Evolutionary conservation across 441 rosid species (phyloP), one percentile per base, ranked within the genome.

Genomic region (Erysimum pusillum): DNA sequence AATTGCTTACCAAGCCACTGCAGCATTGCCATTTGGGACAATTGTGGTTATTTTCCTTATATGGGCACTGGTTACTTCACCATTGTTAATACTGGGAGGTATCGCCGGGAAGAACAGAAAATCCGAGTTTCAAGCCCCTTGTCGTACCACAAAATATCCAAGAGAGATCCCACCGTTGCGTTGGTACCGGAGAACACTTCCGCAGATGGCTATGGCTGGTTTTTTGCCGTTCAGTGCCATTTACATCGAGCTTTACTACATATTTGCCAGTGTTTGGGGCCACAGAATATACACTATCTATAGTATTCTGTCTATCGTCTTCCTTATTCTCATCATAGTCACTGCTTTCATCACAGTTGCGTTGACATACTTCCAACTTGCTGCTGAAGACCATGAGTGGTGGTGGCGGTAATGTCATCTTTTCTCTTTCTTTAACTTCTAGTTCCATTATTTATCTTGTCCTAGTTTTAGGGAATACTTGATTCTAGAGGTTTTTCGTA

Each of bases 221-320:
- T 73, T 73, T 31, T 65, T 73, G 25, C 77, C 77, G 2, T 73
- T 73, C 71, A 73, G 56, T 63, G 71, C 72, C 39, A 74, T 74
- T 13, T 74, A 65, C 77, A 66, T 74, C 13, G 72, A 74, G 51
- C 78, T 74, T 11, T 74, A 57, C 67, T 74, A 74, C 67, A 57
- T 74, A 4, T 74, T 74, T 48, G 78, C 78, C 48, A 74, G 73
- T 58, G 73, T 66, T 17, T 74, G 78, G 78, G 78, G 78, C 38
- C 73, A 74, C 61, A 67, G 78, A 48, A 57, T 74, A 12, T 74
- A 74, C 73, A 74, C 78, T 1, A 58, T 48, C 35, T 74, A 74
- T 38, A 74, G 67, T 32, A 46, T 66, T 58, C 73, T 74, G 15
- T 74, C 71, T 20, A 66, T 74, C 12, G 78, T 74, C 13, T 74